phyloP scores from a whole-genome alignment of 116 monocot genomes.

The Phalaenopsis hybrid region DNA sequence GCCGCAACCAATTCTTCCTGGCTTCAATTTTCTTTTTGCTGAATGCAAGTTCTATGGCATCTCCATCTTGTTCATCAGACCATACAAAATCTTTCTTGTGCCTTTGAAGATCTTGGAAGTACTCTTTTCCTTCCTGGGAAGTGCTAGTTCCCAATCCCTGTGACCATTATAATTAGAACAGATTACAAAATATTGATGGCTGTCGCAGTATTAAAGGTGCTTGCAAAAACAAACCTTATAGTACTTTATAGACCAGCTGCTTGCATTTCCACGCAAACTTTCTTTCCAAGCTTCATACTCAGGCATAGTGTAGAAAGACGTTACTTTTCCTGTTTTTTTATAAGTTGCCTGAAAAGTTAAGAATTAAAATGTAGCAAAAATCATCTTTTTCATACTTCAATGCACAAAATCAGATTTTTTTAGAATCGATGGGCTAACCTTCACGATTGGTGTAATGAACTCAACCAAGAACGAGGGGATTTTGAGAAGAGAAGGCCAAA shows the following conservation, averaged over 20 bases:
- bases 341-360: constrained; percentile 44
- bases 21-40: constrained; percentile 91
- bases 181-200: not conserved
- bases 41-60: constrained; percentile 90
- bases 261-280: constrained; percentile 61
- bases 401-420: not conserved
- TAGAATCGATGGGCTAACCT: constrained; percentile 33
- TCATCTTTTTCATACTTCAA: not conserved
- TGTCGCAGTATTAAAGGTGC: not conserved
- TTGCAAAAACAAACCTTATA: constrained; percentile 63
- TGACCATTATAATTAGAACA: not conserved
- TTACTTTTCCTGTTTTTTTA: constrained; percentile 35
- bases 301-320: constrained; percentile 84
- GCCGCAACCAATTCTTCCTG: constrained; percentile 81
- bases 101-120: constrained; percentile 55
- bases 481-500: constrained; percentile 93
- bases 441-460: constrained; percentile 92
- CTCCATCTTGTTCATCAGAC: constrained; percentile 64
- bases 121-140: constrained; percentile 77
- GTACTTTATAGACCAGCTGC: constrained; percentile 74
- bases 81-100: constrained; percentile 86
- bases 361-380: not conserved
- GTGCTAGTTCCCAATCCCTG: constrained; percentile 95
- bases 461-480: constrained; percentile 82
- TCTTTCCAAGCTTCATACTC: constrained; percentile 95